Percentiles rank a stretch among this genome's conserved stretches.
Evolutionary conservation across 129 eudicot genomes (phyloP).

Genomic region (Escallonia herrerae): DNA sequence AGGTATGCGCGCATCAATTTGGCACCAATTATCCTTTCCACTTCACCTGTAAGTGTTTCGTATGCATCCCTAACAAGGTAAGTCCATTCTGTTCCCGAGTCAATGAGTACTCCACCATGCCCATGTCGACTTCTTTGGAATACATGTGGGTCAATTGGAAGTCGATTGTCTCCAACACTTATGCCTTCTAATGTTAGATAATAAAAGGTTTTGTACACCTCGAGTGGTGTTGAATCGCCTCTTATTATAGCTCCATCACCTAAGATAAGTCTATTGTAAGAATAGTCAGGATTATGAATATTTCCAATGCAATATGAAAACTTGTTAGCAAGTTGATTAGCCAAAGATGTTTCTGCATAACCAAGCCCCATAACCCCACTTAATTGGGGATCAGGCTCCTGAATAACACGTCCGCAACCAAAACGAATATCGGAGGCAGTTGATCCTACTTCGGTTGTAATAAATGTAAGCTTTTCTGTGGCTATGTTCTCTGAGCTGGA

Average conservation of each 20-base stretch:
- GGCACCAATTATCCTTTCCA: background rate
- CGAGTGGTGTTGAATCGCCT: too few species aligned
- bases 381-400: too few species aligned
- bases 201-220: background rate
- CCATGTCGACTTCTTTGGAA: background rate
- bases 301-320: conserved; percentile 22
- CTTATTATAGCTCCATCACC: conserved; percentile 2
- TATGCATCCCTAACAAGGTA: background rate
- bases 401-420: background rate
- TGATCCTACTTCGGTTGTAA: background rate
- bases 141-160: background rate
- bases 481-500: background rate
- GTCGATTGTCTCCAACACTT: background rate
- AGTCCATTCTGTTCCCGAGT: background rate
- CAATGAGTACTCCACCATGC: background rate
- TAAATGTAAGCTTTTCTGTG: background rate
- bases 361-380: too few species aligned
- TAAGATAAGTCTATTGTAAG: conserved; percentile 9
- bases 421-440: background rate
- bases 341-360: background rate
- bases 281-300: conserved; percentile 8
- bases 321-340: background rate
- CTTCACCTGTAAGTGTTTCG: background rate
- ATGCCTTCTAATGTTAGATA: background rate
- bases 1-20: background rate